A percentile compares a stretch with the other conserved stretches of the same genome.
Evolutionary conservation across 352 stramenopile genomes (phyloP).

Genomic region (Globisporangium mamillatum): DNA sequence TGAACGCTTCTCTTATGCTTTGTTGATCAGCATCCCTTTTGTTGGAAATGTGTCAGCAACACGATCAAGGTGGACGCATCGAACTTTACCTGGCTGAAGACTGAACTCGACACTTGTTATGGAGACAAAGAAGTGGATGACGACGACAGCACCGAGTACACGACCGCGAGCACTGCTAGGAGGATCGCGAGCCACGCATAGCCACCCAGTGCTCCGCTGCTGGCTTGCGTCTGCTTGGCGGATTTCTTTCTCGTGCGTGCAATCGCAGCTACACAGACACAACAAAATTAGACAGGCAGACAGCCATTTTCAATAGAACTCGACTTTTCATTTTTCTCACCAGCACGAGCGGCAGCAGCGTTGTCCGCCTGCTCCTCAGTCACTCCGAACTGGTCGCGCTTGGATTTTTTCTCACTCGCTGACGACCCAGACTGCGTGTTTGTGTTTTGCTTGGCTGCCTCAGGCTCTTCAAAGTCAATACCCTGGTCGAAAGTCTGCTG

Average conservation of each 20-base stretch:
- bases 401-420: slow-evolving; percentile 23
- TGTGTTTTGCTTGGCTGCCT: slow-evolving; percentile 16
- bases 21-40: background rate
- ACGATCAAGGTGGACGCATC: background rate
- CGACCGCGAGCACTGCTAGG: slow-evolving; percentile 36
- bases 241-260: slow-evolving; percentile 69
- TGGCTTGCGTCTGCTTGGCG: slow-evolving; percentile 34
- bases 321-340: slow-evolving; percentile 22
- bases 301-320: background rate
- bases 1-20: too few species aligned
- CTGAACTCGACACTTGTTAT: background rate
- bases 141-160: slow-evolving; percentile 13
- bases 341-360: slow-evolving; percentile 47
- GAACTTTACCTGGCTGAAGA: background rate
- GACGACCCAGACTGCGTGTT: slow-evolving; percentile 13
- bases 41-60: background rate
- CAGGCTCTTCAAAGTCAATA: slow-evolving; percentile 51
- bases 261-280: slow-evolving; percentile 45
- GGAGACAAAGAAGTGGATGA: background rate
- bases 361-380: slow-evolving; percentile 41
- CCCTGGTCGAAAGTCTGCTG: slow-evolving; percentile 66
- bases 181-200: slow-evolving; percentile 41
- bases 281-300: background rate
- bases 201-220: slow-evolving; percentile 21
- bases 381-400: slow-evolving; percentile 25